phyloP scores from a whole-genome alignment of 2,329 filamentous ascomycete species.

The Truncatella angustata region DNA sequence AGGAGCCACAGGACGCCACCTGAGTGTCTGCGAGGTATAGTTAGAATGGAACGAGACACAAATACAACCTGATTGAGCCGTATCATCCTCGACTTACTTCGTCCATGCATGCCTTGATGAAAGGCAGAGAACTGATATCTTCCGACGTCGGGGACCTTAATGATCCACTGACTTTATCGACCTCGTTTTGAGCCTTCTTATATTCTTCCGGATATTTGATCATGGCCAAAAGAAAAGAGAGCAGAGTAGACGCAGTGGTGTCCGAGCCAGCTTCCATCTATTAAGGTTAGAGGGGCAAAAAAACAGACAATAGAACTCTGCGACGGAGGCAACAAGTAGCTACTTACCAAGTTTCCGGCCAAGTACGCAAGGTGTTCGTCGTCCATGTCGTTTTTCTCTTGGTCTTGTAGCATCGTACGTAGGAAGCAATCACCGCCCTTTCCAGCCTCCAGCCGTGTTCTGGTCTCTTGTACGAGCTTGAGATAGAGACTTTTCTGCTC shows the following conservation, averaged over 20 bases:
- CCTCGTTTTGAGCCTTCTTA: conserved; percentile 15
- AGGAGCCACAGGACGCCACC: conserved; percentile 17
- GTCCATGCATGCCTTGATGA: conserved; percentile 16
- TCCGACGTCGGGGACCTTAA: conserved; percentile 9
- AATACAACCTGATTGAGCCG: background rate
- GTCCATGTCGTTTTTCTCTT: conserved; percentile 12
- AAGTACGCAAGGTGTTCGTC: conserved; percentile 15
- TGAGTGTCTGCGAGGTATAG: conserved; percentile 6
- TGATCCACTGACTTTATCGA: conserved; percentile 14
- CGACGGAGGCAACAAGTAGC: background rate
- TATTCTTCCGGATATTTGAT: conserved; percentile 13
- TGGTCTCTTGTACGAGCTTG: conserved; percentile 8
- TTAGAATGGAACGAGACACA: conserved; percentile 5
- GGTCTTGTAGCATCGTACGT: conserved; percentile 10
- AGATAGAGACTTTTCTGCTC: conserved; percentile 11
- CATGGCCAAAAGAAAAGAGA: background rate
- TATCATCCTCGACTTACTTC: background rate
- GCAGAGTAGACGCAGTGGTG: conserved; percentile 11
- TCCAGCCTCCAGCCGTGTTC: background rate
- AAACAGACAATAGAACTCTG: background rate
- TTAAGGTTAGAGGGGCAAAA: background rate
- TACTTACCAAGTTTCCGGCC: conserved; percentile 14
- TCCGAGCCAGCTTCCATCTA: conserved; percentile 16
- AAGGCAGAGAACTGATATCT: conserved; percentile 13
- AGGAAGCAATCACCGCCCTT: conserved; percentile 7